Conservation (phyloP, 495 filamentous ascomycete genomes). For the Penicillium ochrochloron region DNA sequence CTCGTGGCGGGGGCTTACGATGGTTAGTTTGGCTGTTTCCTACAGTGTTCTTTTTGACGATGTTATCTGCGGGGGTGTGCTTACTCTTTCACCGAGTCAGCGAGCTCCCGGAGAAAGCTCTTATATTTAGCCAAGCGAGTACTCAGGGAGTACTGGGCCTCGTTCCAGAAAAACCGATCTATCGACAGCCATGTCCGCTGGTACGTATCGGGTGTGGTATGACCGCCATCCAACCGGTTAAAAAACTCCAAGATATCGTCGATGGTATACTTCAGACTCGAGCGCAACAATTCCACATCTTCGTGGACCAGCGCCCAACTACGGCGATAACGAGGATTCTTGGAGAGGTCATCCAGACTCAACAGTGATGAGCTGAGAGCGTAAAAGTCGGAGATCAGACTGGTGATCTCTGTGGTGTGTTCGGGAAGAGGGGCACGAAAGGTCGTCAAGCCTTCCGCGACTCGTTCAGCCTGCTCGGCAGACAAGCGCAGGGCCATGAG, state of each 20-base stretch:
- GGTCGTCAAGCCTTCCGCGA: constrained; percentile 54
- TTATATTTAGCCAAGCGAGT: constrained; percentile 60
- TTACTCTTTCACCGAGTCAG: constrained; percentile 53
- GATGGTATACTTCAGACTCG: constrained; percentile 57
- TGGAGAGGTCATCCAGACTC: constrained; percentile 46
- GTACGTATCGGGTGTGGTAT: constrained; percentile 44
- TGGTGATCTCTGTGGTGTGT: constrained; percentile 58
- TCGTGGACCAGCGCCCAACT: constrained; percentile 40
- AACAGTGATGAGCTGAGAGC: constrained; percentile 55
- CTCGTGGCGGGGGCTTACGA: constrained; percentile 22
- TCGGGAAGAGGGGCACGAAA: constrained; percentile 59
- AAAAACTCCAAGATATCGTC: constrained; percentile 58
- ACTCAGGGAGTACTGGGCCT: constrained; percentile 53
- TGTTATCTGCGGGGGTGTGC: constrained; percentile 11
- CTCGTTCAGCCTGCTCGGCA: constrained; percentile 57
- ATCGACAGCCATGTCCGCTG: constrained; percentile 59
- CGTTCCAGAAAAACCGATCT: constrained; percentile 51
- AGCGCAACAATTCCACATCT: constrained; percentile 51
- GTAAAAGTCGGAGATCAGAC: constrained; percentile 58
- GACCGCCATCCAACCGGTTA: constrained; percentile 45
- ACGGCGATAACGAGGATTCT: constrained; percentile 37
- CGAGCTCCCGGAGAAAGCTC: constrained; percentile 53
- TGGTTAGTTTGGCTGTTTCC: neutral
- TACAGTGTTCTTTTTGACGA: neutral
- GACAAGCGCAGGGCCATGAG: constrained; percentile 51